These are phyloP conservation scores for Metschnikowia bowlesiae DNA, from an alignment of 805 yeast species.

Conservation along the genomic window DNA sequence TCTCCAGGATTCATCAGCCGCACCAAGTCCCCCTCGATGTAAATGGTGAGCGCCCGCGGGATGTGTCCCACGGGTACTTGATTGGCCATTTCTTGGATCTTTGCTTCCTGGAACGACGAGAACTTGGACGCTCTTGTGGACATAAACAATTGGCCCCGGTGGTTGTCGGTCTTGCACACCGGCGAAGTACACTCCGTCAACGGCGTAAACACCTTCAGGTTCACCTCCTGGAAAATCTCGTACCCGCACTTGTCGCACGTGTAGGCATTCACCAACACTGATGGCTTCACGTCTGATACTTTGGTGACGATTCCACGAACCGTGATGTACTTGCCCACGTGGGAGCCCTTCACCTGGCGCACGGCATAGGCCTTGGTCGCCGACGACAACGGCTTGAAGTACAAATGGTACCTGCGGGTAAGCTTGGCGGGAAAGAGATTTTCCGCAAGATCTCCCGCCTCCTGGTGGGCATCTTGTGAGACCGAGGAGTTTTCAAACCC, in stretches of 20 bases:
- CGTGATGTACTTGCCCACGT: conserved; percentile 82
- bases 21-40: conserved; percentile 88
- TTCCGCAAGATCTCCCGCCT: conserved; percentile 21
- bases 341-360: conserved; percentile 79
- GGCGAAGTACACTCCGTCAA: conserved; percentile 78
- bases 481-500: conserved; percentile 28
- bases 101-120: conserved; percentile 90
- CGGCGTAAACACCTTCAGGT: conserved; percentile 81
- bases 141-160: conserved; percentile 85
- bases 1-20: conserved; percentile 92
- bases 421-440: conserved; percentile 79
- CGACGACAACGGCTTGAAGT: conserved; percentile 73
- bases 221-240: conserved; percentile 95
- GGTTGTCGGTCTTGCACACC: conserved; percentile 71
- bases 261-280: conserved; percentile 86
- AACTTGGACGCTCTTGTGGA: conserved; percentile 95
- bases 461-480: conserved; percentile 8
- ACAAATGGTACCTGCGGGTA: conserved; percentile 80
- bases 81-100: conserved; percentile 87
- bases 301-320: conserved; percentile 93
- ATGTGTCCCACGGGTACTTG: conserved; percentile 99
- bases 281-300: conserved; percentile 94
- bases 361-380: conserved; percentile 68
- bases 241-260: conserved; percentile 97
- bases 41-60: conserved; percentile 81